These are phyloP conservation scores for Fusarium pseudoanthophilum DNA, from an alignment of 2,329 filamentous ascomycete species.

Conservation along the genomic window DNA sequence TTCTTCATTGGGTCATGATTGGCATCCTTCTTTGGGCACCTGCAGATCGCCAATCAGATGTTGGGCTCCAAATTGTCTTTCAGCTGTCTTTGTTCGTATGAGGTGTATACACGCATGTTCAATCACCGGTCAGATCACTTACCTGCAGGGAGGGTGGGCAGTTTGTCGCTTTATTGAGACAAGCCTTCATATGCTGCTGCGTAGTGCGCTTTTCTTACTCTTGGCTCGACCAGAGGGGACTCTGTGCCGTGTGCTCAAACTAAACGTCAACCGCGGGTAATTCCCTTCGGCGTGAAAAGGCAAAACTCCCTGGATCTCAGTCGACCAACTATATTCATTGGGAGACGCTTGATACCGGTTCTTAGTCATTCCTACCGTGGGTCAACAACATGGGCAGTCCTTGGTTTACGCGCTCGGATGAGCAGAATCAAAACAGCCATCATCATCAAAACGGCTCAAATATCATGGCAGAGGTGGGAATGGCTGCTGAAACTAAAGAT, in stretches of 20 bases:
- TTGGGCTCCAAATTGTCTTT: not conserved
- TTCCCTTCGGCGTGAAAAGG: not conserved
- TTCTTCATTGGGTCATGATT: not conserved
- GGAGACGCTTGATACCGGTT: fast-evolving
- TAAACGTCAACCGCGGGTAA: not conserved
- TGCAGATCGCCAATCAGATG: not conserved
- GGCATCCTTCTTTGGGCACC: not conserved
- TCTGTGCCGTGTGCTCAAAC: not conserved
- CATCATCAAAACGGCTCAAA: not conserved
- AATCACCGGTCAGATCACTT: not conserved
- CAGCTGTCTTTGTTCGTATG: not conserved
- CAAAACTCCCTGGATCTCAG: not conserved
- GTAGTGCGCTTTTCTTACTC: not conserved
- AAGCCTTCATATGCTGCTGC: not conserved
- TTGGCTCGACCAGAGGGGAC: not conserved
- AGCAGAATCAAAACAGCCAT: not conserved
- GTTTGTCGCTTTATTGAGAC: not conserved
- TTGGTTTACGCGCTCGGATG: not conserved
- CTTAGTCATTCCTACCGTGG: fast-evolving
- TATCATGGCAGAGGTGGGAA: not conserved
- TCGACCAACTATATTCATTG: not conserved
- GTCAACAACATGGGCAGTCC: not conserved
- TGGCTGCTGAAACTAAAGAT: not conserved
- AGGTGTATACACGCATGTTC: not conserved
- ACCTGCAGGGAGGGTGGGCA: not conserved